Base-by-base conservation (phyloP, 495 filamentous ascomycete species). In the Hyaloscypha finlandica region DNA sequence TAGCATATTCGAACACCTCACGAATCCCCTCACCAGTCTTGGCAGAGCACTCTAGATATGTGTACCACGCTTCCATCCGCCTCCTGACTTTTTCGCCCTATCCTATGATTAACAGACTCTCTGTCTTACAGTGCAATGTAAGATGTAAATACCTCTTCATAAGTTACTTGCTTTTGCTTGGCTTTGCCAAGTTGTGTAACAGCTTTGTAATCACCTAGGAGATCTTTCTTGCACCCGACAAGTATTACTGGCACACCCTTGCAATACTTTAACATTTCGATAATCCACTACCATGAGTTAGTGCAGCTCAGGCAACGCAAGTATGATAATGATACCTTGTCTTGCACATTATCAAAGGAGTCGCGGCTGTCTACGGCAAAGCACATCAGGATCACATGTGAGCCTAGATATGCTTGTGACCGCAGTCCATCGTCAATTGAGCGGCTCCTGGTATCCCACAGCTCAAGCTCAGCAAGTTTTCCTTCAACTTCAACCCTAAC, bases 181-280 rank as follows among this genome's bases (percentile, higher is more conserved):
- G 86, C 90, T 81, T 89, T 90, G 78, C 86, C 82, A 63, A 91
- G 80, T 77, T 92, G 84, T 72, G 89, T 87, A 65, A 89, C 87
- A 39, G 87, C 90, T 81, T 89, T 90, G 75, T 83, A 86, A 77
- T 92, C 89, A 66, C 86, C 81, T 68, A 90, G 86, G 65, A 92
- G 80, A 84, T 93, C 90, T 81, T 87, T 90, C 85, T 92, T 93
- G 75, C 90, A 91, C 58, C 90, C 90, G 68, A 93, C 88, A 54
- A 93, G 86, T 77, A 92, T 89, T 75, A 92, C 89, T 60, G 90
- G 90, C 37, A 92, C 82, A 59, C 86, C 88, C 70, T 87, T 83
- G 81, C 89, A 92, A 80, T 92, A 92, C 78, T 92, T 90, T 32
- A 88, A 83, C 67, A 93, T 90, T 76, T 92, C 90, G 60, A 87